Conservation (phyloP, 2,329 filamentous ascomycete species). For the Fusarium austroafricanum region DNA sequence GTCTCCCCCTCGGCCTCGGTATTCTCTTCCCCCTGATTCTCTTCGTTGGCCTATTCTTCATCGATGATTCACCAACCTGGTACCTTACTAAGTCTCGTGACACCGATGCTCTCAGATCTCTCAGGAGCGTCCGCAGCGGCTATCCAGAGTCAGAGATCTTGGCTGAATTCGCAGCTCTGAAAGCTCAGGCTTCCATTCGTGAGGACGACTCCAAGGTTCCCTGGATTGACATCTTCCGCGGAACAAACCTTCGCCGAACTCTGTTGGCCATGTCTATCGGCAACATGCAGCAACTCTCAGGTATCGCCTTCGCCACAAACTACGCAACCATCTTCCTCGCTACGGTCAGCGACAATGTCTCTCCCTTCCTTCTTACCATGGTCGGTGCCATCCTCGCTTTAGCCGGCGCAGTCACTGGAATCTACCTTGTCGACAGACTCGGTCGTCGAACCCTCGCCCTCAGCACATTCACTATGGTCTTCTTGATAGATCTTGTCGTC, state of each 20-base stretch:
- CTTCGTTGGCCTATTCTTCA: background rate
- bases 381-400: background rate
- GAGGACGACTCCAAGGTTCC: background rate
- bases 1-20: background rate
- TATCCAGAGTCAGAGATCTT: background rate
- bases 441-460: background rate
- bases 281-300: conserved; percentile 3
- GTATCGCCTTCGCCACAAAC: background rate
- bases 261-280: background rate
- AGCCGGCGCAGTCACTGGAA: background rate
- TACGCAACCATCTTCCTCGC: background rate
- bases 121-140: background rate
- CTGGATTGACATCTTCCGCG: background rate
- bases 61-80: background rate
- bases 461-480: background rate
- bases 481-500: background rate
- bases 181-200: background rate
- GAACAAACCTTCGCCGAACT: background rate
- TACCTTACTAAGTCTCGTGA: conserved; percentile 4
- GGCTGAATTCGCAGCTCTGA: background rate
- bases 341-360: background rate
- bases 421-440: background rate
- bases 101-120: background rate
- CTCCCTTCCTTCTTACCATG: conserved; percentile 2
- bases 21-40: background rate